A percentile compares a stretch with the other conserved stretches of the same genome.
phyloP scores from a whole-genome alignment of 106 monocot species.

The Iris macrosiphon region DNA sequence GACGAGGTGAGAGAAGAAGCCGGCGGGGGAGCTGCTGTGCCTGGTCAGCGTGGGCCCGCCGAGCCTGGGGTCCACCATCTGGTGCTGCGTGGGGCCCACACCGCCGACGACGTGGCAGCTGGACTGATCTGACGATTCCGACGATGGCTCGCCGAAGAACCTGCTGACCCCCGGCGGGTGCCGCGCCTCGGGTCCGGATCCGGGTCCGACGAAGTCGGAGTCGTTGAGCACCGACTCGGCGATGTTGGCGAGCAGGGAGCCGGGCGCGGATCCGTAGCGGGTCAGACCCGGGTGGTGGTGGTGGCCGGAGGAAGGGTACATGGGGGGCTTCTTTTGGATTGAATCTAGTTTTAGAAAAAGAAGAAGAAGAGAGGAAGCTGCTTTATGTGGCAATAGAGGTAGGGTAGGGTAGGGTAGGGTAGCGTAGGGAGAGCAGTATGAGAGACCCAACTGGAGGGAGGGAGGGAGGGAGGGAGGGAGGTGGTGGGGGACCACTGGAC shows the following conservation, averaged over 20 bases:
- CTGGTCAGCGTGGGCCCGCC: constrained; percentile 22
- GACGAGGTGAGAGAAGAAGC: constrained; percentile 51
- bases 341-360: no score
- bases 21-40: constrained; percentile 77
- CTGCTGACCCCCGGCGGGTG: neutral
- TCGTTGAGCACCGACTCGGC: constrained; percentile 32
- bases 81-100: neutral
- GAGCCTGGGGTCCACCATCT: constrained; percentile 8
- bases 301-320: neutral
- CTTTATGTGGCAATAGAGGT: no score
- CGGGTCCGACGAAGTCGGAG: neutral
- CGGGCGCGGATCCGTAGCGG: constrained; percentile 64
- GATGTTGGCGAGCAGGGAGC: constrained; percentile 53
- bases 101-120: constrained; percentile 16
- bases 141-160: constrained; percentile 30
- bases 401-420: no score
- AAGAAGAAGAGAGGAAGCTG: no score
- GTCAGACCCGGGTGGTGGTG: constrained; percentile 11
- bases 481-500: no score
- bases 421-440: no score
- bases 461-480: no score
- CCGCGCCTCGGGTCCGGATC: neutral
- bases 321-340: neutral
- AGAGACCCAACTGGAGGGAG: no score
- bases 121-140: no score